Evolutionary conservation across 306 rosid genomes (phyloP), one percentile per base, ranked within the genome.

Genomic region (Pterocarpus santalinus): DNA sequence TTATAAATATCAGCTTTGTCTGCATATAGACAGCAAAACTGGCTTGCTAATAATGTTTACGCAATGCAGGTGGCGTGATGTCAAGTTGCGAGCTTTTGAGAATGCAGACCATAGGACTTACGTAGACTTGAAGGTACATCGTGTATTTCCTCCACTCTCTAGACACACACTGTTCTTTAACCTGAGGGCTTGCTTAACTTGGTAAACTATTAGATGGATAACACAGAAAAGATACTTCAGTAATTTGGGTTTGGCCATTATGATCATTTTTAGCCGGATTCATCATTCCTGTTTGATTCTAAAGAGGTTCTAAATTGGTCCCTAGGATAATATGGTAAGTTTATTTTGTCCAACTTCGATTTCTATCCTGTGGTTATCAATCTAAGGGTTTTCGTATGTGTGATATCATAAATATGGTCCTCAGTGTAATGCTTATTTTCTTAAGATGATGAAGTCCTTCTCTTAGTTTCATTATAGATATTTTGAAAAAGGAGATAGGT

Each of bases 41-140:
- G 3, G 73, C 51, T 56, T 51, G 83, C 80, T 85, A 57, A 88
- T 62, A 5, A 75, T 79, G 71, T 69, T 83, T 78, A 2, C 46
- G 30, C 64, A 55, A 7, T 79, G 75, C 88, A 94, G 98, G 91
- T 95, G 98, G 98, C 97, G 98, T 28, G 98, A 95, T 84, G 97
- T 95, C 53, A 95, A 95, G 87, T 68, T 92, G 66, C 85, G 92
- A 35, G 87, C 97, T 69, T 95, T 95, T 82, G 98, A 95, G 85
- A 77, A 91, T 81, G 98, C 98, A 28, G 97, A 95, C 66, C 97
- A 95, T 80, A 97, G 98, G 84, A 95, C 98, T 58, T 95, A 95
- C 12, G 98, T 95, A 38, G 98, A 95, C 83, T 82, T 95, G 80
- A 95, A 95, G 98, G 98, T 95, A 87, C 72, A 43, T 66, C 76